phyloP scores from a whole-genome alignment of 176 grass and related monocot species.

The Rhynchospora tenuis region DNA sequence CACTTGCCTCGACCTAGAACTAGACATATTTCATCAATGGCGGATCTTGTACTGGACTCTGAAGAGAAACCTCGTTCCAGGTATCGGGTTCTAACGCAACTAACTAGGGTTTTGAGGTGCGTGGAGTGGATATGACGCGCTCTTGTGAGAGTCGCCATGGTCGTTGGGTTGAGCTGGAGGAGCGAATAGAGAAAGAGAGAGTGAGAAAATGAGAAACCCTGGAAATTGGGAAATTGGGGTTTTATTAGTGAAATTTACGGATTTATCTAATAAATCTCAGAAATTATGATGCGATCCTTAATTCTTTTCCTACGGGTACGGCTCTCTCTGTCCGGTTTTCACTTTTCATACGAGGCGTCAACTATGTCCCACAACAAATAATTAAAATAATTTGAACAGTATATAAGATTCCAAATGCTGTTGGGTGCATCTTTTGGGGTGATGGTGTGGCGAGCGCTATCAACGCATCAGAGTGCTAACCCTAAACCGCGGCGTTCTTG shows the following conservation, averaged over 20 bases:
- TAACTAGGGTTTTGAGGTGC: neutral
- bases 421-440: neutral
- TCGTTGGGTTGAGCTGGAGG: neutral
- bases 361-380: neutral
- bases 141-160: constrained; percentile 6
- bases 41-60: neutral
- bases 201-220: neutral
- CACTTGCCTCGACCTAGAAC: constrained; percentile 28
- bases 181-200: neutral
- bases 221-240: neutral
- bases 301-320: too few species aligned
- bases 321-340: neutral
- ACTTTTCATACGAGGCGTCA: neutral
- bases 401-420: neutral
- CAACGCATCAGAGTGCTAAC: neutral
- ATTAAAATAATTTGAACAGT: neutral
- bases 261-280: neutral
- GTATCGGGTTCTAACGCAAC: neutral
- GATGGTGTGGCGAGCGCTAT: neutral
- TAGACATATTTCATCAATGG: constrained; percentile 24
- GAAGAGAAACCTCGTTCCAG: constrained; percentile 4
- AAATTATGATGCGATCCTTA: too few species aligned
- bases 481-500: constrained; percentile 6
- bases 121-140: neutral
- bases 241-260: neutral